Base-by-base conservation (phyloP, 331 rosid species). In the Arachis monticola region DNA sequence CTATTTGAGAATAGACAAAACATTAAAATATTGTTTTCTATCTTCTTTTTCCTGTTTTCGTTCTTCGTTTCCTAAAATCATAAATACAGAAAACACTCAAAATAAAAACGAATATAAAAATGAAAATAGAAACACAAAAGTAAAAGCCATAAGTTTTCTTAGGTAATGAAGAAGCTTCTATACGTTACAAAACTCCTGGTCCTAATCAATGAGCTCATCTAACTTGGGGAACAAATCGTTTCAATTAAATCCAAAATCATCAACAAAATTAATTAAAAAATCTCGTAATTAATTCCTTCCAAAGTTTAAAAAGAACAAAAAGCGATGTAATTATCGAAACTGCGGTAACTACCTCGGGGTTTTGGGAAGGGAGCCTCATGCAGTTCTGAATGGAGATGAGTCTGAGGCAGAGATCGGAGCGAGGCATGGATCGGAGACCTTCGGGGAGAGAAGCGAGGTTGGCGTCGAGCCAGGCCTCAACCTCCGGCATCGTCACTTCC, bases 381-480 rank as follows among this genome's bases (percentile, higher is more conserved):
- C 87, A 85, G 79, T 87, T 92, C 70, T 91, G 97, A 47, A 94
- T 87, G 27, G 99, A 82, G 70, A 94, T 88, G n/a, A 38, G 96
- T 57, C 97, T 76, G 44, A 72, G 92, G 38, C 92, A 91, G 80
- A 94, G 86, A 40, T 94, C 95, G 3, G 92, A 46, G 57, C 96
- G 97, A 78, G 97, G 91, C 97, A 94, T 92, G 35, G 97, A 94
- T 31, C 80, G 80, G 69, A 92, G 81, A 35, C 97, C 97, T 41
- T 79, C 81, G 0, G 97, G 97, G 12, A 93, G 66, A 79, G 97
- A 87, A 17, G 68, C 79, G 64, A 73, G 79, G 72, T 93, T 93
- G 72, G 95, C 75, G 67, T 91, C 95, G 59, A 93, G 82, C 97
- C 99, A 94, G 2, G 97, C 85, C 80, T 94, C 97, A 10, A 94